These are phyloP conservation scores for Setaria viridis DNA, from an alignment of 202 grass and related monocot genomes.

Conservation along the genomic window DNA sequence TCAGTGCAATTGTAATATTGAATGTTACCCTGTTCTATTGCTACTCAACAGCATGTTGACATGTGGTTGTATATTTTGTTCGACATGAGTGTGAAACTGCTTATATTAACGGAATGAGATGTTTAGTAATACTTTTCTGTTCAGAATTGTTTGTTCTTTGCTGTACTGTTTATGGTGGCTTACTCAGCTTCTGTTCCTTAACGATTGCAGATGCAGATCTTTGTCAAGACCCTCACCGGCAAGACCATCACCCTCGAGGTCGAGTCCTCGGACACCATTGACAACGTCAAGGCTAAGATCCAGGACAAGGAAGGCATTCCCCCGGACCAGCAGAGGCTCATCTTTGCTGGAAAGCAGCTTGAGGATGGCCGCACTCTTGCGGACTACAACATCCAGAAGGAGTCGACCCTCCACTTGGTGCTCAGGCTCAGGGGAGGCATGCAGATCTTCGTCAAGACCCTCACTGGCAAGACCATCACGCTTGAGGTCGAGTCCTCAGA, in stretches of 20 bases:
- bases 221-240: conserved; percentile 47
- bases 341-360: conserved; percentile 55
- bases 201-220: conserved; percentile 59
- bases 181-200: background rate
- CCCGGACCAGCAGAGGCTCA: conserved; percentile 55
- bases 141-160: background rate
- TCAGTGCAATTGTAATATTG: background rate
- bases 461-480: conserved; percentile 77
- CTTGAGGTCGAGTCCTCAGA: conserved; percentile 58
- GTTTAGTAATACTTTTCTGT: background rate
- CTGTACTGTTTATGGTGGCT: background rate
- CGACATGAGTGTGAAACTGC: background rate
- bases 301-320: conserved; percentile 71
- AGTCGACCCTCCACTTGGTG: background rate
- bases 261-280: conserved; percentile 48
- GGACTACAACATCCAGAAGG: too few species aligned
- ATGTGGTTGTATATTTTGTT: background rate
- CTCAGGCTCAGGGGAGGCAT: conserved; percentile 40
- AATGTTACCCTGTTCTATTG: background rate
- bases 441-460: conserved; percentile 83
- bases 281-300: conserved; percentile 66
- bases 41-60: background rate
- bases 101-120: background rate
- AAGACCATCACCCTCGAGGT: conserved; percentile 75
- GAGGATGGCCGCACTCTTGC: background rate